Conservation (phyloP, 1,284 basidiomycete genomes). For the Naganishia liquefaciens region DNA sequence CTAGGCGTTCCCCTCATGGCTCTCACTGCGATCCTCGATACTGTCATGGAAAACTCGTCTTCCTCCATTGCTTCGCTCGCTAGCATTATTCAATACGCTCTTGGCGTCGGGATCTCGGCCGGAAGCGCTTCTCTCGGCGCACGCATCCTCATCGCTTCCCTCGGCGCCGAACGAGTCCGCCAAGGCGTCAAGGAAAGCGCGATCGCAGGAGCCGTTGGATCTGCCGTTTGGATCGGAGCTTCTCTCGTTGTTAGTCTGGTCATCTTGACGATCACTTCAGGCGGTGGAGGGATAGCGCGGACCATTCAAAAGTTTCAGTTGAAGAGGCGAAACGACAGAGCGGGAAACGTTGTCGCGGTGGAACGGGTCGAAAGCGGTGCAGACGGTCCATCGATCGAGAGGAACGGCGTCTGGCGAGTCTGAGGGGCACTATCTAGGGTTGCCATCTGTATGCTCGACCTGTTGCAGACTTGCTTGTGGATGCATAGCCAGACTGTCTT, state of each 20-base stretch:
- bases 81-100: background rate
- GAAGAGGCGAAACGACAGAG: background rate
- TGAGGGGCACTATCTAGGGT: too few species aligned
- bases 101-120: background rate
- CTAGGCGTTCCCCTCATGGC: constrained; percentile 1
- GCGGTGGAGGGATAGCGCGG: background rate
- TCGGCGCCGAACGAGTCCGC: background rate
- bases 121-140: background rate
- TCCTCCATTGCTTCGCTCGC: background rate
- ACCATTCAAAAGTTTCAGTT: background rate
- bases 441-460: too few species aligned
- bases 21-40: background rate
- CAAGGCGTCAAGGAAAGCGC: constrained; percentile 13
- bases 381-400: background rate
- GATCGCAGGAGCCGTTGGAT: background rate
- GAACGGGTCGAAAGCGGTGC: background rate
- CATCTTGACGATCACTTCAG: background rate
- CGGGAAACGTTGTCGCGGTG: background rate
- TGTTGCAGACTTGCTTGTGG: too few species aligned
- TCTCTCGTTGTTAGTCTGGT: background rate
- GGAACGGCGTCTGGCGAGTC: too few species aligned
- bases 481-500: too few species aligned
- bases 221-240: constrained; percentile 3
- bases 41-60: background rate
- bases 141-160: background rate